Base-by-base conservation (phyloP, 2,329 filamentous ascomycete genomes). In the Cladosporium sp. region DNA sequence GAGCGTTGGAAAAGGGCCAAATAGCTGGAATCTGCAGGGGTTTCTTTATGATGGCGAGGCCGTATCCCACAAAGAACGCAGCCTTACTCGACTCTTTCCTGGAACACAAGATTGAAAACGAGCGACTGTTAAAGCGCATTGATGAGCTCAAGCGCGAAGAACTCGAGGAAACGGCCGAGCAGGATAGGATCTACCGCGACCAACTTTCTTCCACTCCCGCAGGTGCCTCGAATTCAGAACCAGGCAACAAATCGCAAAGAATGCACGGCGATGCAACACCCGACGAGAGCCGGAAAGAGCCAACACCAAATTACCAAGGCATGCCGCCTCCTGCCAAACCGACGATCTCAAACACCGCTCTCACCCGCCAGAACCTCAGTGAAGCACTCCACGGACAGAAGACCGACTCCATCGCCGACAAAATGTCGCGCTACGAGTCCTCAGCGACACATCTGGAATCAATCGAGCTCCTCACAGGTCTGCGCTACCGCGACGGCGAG, bases 81-180 rank as follows among this genome's bases (percentile, higher is more conserved):
- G 82, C 81, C 3, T 77, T 96, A 9, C 77, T 96, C 17, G 91
- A 97, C 70, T 95, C 90, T 0, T 96, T 96, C 62, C 76, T 97
- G 22, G 92, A 97, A 67, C 91, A 96, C 73, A 96, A 96, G 70
- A 92, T 96, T 49, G 92, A 96, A 68, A 96, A 96, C 62, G 90
- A 96, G 72, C 82, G 91, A 4, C 71, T 97, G 43, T 84, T 83
- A 62, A 86, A 89, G 60, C 83, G 89, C 38, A 95, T 97, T 55
- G 84, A 86, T 15, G 89, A 95, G 69, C 75, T 96, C 49, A 88
- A 88, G 59, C 80, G 81, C 54, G 92, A 96, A 68, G 92, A 96
- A 67, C 83, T 85, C 51, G 88, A 91, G 49, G 91, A 95, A 54
- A 77, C 79, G 13, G 85, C 87, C 53, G 80, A 83, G 51, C 79